Evolutionary conservation across 225 moss, liverwort and hornwort species (phyloP).

Genomic region (Bryoerythrophyllum caledonicum): DNA sequence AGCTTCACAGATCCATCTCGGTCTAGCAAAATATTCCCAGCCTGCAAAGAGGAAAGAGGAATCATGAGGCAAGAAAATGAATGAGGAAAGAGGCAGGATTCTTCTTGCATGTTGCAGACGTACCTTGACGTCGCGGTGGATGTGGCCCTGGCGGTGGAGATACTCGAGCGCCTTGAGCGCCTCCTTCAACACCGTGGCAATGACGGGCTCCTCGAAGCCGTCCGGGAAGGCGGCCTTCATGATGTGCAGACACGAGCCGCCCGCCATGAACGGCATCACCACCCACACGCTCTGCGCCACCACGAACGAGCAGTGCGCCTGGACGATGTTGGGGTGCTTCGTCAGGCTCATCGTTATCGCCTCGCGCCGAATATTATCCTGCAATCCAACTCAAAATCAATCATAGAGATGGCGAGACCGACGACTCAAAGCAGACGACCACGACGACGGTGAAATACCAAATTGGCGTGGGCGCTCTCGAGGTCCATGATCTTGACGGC

Average conservation of each 20-base stretch:
- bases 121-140: constrained; percentile 93
- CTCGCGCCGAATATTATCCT: constrained; percentile 87
- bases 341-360: constrained; percentile 89
- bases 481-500: constrained; percentile 69
- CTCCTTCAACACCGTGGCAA: constrained; percentile 86
- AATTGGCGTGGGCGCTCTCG: constrained; percentile 73
- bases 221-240: constrained; percentile 86
- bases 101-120: neutral
- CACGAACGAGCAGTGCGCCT: constrained; percentile 87
- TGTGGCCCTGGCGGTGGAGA: constrained; percentile 89
- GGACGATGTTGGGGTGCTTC: constrained; percentile 80
- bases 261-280: constrained; percentile 90
- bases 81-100: neutral
- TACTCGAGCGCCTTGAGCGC: constrained; percentile 89
- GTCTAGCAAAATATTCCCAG: constrained; percentile 87
- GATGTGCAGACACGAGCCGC: constrained; percentile 89
- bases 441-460: too few relatives aligned
- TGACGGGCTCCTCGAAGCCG: constrained; percentile 87
- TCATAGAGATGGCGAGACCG: too few relatives aligned
- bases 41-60: constrained; percentile 33
- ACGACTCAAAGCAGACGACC: too few relatives aligned
- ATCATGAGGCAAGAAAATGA: too few relatives aligned
- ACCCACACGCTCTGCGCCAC: constrained; percentile 84
- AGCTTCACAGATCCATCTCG: constrained; percentile 80
- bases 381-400: too few relatives aligned